Conservation (phyloP, 129 eudicot genomes). For the Pseudognaphalium luteoalbum region DNA sequence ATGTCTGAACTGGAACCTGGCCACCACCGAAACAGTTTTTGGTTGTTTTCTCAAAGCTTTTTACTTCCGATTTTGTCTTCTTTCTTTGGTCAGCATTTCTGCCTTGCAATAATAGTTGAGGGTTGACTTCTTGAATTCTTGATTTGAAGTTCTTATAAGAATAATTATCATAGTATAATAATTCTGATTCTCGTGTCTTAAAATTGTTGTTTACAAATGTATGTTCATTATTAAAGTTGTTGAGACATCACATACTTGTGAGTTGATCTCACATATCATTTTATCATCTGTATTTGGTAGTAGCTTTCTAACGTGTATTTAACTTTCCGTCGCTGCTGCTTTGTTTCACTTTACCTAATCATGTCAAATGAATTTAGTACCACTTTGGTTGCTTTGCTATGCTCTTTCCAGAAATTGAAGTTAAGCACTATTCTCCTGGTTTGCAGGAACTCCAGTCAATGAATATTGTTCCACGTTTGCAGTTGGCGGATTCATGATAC, state of each 20-base stretch:
- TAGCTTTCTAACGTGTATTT: not conserved
- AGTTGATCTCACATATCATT: not conserved
- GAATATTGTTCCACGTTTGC: conserved; percentile 79
- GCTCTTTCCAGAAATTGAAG: not conserved
- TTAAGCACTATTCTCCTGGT: not conserved
- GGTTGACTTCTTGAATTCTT: no score
- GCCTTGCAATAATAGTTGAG: no score
- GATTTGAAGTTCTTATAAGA: no score
- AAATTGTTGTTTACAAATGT: not conserved
- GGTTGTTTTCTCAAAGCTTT: no score
- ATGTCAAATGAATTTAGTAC: not conserved
- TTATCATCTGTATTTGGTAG: not conserved
- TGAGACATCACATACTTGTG: not conserved
- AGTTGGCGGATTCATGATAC: conserved; percentile 41
- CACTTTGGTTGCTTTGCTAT: not conserved
- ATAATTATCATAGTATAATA: no score
- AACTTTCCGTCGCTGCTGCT: not conserved
- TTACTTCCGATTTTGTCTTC: no score
- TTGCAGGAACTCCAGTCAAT: conserved; percentile 73
- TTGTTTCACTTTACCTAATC: not conserved
- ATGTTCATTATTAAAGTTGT: not conserved
- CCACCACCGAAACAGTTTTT: no score
- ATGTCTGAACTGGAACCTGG: no score
- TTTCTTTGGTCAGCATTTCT: no score
- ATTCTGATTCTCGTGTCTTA: no score